A percentile compares a stretch with the other conserved stretches of the same genome.
Evolutionary conservation across 2,329 filamentous ascomycete genomes (phyloP).

Genomic region (Penicillium sp.): DNA sequence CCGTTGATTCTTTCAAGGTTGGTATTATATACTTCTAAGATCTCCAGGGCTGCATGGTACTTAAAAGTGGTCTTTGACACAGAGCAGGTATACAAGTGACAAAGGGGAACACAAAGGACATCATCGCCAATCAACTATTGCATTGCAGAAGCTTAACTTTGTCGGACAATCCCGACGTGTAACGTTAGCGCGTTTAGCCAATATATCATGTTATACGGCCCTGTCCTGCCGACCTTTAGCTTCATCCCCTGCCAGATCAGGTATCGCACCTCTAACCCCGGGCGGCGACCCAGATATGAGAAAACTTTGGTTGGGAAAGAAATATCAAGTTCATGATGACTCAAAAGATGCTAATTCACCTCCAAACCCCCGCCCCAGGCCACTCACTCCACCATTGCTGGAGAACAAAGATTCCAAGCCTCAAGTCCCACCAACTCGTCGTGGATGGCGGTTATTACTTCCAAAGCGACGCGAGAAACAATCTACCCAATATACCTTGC

Average conservation of each 20-base stretch:
- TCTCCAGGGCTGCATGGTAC: too few species aligned
- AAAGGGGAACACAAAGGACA: neutral
- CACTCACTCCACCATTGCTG: neutral
- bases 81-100: neutral
- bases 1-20: neutral
- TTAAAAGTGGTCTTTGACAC: neutral
- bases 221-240: neutral
- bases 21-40: neutral
- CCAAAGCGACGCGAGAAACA: neutral
- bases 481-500: neutral
- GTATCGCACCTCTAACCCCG: neutral
- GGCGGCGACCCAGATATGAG: neutral
- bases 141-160: neutral
- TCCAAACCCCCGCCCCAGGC: neutral
- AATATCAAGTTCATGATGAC: neutral
- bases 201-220: neutral
- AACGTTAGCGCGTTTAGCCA: neutral
- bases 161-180: neutral
- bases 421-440: neutral
- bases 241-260: neutral
- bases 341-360: neutral
- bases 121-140: neutral
- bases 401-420: neutral
- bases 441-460: neutral
- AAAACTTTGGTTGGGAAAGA: neutral